Base-by-base conservation (phyloP, 2,329 filamentous ascomycete genomes). In the Clonostachys sp. region DNA sequence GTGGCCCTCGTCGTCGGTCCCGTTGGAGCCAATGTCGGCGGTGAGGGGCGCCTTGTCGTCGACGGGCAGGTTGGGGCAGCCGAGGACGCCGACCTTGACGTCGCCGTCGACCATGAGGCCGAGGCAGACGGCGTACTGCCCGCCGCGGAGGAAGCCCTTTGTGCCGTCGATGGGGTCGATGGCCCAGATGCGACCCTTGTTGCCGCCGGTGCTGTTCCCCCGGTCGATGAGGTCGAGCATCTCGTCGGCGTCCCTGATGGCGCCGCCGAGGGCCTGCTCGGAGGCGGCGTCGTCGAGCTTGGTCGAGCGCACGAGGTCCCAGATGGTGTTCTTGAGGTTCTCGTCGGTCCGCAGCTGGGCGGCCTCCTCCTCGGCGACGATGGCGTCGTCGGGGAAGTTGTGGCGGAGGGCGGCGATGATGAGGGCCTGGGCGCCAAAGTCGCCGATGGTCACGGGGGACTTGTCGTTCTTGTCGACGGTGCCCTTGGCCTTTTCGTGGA, bases 91-190 rank as follows among this genome's bases (percentile, higher is more conserved):
- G 51, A 96, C 89, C 65, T 91, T 90, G 59, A 97, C 91, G 57
- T 95, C 83, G 46, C 92, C 94, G 61, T 97, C 91, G 30, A 95
- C 88, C 72, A 99, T 86, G 58, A 99, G 76, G 35, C 82, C 94
- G 6, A 99, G 80, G 64, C 92, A 96, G 46, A 99, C 91, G 47
- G 94, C 95, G 64, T 99, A 99, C 73, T 99, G 94, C 38, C 91
- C 95, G 46, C 94, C 94, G 52, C 95, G 83, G 51, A 99, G 75
- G 73, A 99, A 99, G 33, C 94, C 95, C 73, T 96, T 96, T 46
- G 94, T 99, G 55, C 94, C 94, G 67, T 99, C 94, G 53, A 99
- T 96, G 50, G 94, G 94, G 68, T 99, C 94, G 48, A 99, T 84
- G 39, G 92, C 89, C 94, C 94, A 99, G 66, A 97, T 89, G 55